Conservation (phyloP, 805 yeast genomes). For the Scheffersomyces coipomensis region DNA sequence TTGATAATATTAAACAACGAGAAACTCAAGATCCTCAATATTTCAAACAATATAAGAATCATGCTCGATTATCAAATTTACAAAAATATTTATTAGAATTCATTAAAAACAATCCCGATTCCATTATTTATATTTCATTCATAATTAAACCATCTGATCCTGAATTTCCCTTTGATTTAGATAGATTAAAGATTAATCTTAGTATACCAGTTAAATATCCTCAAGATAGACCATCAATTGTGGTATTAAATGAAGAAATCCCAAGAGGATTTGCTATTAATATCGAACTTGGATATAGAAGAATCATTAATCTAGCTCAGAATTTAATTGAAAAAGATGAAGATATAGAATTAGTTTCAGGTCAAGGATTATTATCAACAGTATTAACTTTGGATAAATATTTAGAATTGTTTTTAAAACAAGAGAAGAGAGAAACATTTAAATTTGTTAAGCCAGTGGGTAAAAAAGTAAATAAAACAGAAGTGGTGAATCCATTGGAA, state of each 20-base stretch:
- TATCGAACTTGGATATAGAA: slow-evolving; percentile 62
- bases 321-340: slow-evolving; percentile 16
- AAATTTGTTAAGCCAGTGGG: slow-evolving; percentile 48
- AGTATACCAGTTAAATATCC: slow-evolving; percentile 60
- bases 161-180: slow-evolving; percentile 67
- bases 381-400: slow-evolving; percentile 54
- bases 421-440: slow-evolving; percentile 59
- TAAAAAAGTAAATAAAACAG: slow-evolving; percentile 6
- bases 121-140: slow-evolving; percentile 40
- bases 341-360: slow-evolving; percentile 36
- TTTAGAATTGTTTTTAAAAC: slow-evolving; percentile 56
- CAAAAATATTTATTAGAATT: slow-evolving; percentile 14
- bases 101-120: slow-evolving; percentile 17
- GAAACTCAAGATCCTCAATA: slow-evolving; percentile 5
- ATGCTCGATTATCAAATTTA: slow-evolving; percentile 10
- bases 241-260: slow-evolving; percentile 63
- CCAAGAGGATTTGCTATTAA: slow-evolving; percentile 68
- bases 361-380: slow-evolving; percentile 54
- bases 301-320: slow-evolving; percentile 33
- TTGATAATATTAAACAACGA: slow-evolving; percentile 6
- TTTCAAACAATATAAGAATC: slow-evolving; percentile 7
- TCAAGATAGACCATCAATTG: slow-evolving; percentile 45
- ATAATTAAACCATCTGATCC: slow-evolving; percentile 62
- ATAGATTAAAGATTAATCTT: slow-evolving; percentile 50
- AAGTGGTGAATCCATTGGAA: slow-evolving; percentile 3